phyloP scores from a whole-genome alignment of 2,329 filamentous ascomycete genomes.

The Arthrobotrys pseudoclavata region DNA sequence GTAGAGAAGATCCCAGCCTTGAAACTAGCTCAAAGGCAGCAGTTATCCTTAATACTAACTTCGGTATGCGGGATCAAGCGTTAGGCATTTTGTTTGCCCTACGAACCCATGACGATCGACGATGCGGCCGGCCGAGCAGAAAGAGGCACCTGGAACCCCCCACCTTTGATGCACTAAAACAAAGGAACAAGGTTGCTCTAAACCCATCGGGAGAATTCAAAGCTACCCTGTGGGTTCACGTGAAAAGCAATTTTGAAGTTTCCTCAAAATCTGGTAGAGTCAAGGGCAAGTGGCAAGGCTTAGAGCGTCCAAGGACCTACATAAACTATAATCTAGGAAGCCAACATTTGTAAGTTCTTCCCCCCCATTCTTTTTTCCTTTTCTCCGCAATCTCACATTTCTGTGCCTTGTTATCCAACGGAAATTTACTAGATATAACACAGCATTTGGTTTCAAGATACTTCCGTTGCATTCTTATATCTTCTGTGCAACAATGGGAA shows the following conservation, averaged over 20 bases:
- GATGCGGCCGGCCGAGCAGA: constrained; percentile 7
- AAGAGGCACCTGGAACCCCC: background rate
- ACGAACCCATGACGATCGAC: background rate
- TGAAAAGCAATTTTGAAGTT: constrained; percentile 23
- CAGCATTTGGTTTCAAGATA: background rate
- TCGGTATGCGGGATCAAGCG: background rate
- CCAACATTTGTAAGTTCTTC: constrained; percentile 16
- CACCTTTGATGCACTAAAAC: background rate
- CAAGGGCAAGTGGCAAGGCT: background rate
- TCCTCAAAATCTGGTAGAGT: constrained; percentile 22
- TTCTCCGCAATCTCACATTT: constrained; percentile 14
- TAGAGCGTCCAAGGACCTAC: background rate
- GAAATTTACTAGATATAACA: background rate
- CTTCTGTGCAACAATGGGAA: constrained; percentile 46
- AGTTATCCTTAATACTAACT: background rate
- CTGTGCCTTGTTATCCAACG: background rate
- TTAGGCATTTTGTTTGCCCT: constrained; percentile 13
- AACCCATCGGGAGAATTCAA: background rate
- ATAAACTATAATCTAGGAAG: background rate
- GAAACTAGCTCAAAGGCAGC: background rate
- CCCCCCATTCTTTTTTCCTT: constrained; percentile 4
- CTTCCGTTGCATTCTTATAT: background rate
- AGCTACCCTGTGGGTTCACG: constrained; percentile 11
- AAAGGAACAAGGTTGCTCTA: constrained; percentile 9
- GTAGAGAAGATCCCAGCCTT: background rate